Conservation (phyloP, 75 land plant genomes). For the Azolla pinnata region DNA sequence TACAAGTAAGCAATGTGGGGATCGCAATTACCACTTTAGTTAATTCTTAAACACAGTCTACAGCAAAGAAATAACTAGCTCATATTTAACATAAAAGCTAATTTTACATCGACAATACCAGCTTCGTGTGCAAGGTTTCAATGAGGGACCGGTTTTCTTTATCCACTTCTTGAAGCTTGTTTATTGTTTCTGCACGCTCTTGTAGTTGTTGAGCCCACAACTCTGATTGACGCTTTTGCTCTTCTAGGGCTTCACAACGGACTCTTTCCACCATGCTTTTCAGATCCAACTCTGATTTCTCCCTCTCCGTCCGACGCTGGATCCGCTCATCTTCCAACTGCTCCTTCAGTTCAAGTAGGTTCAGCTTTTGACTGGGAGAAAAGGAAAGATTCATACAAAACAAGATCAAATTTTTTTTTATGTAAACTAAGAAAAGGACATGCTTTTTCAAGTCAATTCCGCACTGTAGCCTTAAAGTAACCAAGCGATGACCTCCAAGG, state of each 20-base stretch:
- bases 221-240: constrained; percentile 55
- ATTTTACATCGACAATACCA: too few species aligned
- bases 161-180: constrained; percentile 78
- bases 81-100: too few species aligned
- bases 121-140: constrained; percentile 57
- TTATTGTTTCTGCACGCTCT: constrained; percentile 66
- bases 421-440: too few species aligned
- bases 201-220: constrained; percentile 43
- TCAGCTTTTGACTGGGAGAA: constrained; percentile 52
- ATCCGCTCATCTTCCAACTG: constrained; percentile 73
- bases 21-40: too few species aligned
- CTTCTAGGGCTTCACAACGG: constrained; percentile 58
- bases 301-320: constrained; percentile 64
- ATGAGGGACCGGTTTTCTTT: constrained; percentile 58
- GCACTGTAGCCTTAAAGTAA: too few species aligned
- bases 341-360: constrained; percentile 59
- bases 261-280: constrained; percentile 55
- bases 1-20: neutral
- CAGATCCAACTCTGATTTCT: constrained; percentile 56
- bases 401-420: too few species aligned
- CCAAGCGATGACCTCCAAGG: too few species aligned
- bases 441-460: too few species aligned
- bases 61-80: too few species aligned
- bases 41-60: too few species aligned
- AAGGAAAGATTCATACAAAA: neutral